Evolutionary conservation across 1,284 basidiomycete genomes (phyloP).

Genomic region (Ceratobasidium sp.): DNA sequence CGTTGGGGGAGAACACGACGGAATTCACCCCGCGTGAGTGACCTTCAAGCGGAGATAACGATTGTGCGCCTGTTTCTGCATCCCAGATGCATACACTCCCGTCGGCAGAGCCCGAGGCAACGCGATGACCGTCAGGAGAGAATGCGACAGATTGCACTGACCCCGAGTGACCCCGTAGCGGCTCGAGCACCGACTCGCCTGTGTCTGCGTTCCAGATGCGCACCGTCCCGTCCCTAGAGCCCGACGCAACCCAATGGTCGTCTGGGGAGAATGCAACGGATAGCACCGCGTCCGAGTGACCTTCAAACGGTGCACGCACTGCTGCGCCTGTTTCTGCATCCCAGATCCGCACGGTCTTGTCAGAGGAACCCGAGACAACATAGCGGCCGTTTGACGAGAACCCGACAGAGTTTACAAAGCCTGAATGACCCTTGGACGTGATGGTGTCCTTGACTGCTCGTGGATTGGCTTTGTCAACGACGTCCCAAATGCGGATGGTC

Average conservation of each 20-base stretch:
- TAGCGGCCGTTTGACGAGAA: constrained; percentile 41
- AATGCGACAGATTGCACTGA: constrained; percentile 1
- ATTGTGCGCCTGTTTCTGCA: not conserved
- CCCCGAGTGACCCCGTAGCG: constrained; percentile 21
- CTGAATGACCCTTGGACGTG: constrained; percentile 23
- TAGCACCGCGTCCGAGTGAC: not conserved
- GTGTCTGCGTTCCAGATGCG: constrained; percentile 38
- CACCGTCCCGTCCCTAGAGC: constrained; percentile 14
- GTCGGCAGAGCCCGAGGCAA: constrained; percentile 31
- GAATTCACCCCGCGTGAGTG: not conserved
- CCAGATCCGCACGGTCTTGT: constrained; percentile 41
- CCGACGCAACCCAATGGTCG: constrained; percentile 10
- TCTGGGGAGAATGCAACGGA: not conserved
- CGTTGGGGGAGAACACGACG: not conserved
- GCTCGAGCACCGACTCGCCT: not conserved
- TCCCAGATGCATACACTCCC: constrained; percentile 17
- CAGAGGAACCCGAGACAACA: constrained; percentile 10
- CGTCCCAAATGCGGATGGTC: constrained; percentile 35
- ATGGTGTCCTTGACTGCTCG: not conserved
- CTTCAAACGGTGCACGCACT: not conserved
- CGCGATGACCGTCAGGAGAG: constrained; percentile 23
- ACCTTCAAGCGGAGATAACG: not conserved
- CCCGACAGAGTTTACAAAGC: constrained; percentile 20
- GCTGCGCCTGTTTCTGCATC: constrained; percentile 15
- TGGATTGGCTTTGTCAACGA: not conserved